phyloP scores from a whole-genome alignment of 306 rosid genomes.

The Oemleria cerasiformis region DNA sequence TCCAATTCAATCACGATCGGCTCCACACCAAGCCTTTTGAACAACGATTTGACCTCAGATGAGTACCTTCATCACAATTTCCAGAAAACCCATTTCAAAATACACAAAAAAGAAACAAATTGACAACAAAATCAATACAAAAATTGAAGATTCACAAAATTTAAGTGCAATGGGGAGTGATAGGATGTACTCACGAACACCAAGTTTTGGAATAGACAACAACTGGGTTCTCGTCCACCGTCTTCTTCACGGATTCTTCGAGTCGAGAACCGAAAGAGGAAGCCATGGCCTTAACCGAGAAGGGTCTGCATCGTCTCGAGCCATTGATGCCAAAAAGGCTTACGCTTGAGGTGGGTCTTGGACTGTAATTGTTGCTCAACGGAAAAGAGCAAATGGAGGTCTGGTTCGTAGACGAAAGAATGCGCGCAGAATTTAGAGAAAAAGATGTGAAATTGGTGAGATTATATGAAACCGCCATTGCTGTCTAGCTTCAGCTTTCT shows the following conservation, averaged over 20 bases:
- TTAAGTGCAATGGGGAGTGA: not conserved
- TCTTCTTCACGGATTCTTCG: conserved; percentile 77
- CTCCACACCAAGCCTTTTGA: conserved; percentile 63
- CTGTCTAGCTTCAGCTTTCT: conserved; percentile 9
- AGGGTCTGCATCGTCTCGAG: conserved; percentile 26
- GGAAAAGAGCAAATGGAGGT: conserved; percentile 31
- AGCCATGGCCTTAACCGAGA: conserved; percentile 54
- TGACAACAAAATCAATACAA: conserved; percentile 4
- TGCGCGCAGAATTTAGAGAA: conserved; percentile 27
- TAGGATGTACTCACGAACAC: conserved; percentile 71
- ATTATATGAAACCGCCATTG: conserved; percentile 49
- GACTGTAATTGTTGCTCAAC: conserved; percentile 16
- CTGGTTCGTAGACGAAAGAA: conserved; percentile 35
- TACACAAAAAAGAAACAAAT: conserved; percentile 12
- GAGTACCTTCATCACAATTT: conserved; percentile 54
- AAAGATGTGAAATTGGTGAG: conserved; percentile 29
- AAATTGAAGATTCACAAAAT: not conserved
- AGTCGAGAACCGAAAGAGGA: conserved; percentile 93
- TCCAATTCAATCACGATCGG: conserved; percentile 89
- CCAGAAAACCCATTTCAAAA: conserved; percentile 7
- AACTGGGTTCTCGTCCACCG: conserved; percentile 60
- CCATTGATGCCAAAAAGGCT: conserved; percentile 24
- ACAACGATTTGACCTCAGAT: conserved; percentile 76
- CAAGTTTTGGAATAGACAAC: conserved; percentile 93
- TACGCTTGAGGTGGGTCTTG: conserved; percentile 21